Base-by-base conservation (phyloP, 179 eudicot genomes). In the Pouteria campechiana region DNA sequence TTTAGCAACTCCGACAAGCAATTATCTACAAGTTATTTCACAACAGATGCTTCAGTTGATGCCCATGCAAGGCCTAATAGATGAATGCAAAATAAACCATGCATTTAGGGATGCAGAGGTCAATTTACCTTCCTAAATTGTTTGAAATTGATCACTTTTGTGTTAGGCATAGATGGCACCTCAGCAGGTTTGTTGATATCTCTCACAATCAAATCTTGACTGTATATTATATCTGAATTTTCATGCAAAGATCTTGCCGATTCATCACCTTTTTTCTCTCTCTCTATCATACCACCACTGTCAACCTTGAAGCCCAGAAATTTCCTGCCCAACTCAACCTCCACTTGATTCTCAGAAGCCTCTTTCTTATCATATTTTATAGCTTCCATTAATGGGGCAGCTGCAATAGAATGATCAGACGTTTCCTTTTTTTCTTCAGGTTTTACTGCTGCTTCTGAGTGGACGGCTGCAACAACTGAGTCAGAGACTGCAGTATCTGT, bases 41-140 rank as follows among this genome's bases (percentile, higher is more conserved):
- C n/a, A n/a, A n/a, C n/a, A n/a, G n/a, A n/a, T n/a, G n/a, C n/a
- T n/a, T n/a, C n/a, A n/a, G n/a, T n/a, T n/a, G n/a, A n/a, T n/a
- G n/a, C n/a, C n/a, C n/a, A n/a, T n/a, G n/a, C n/a, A n/a, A n/a
- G n/a, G n/a, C n/a, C n/a, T n/a, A n/a, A n/a, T n/a, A n/a, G n/a
- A n/a, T n/a, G n/a, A n/a, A n/a, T n/a, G n/a, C n/a, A n/a, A n/a
- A n/a, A n/a, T n/a, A n/a, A n/a, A n/a, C n/a, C n/a, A n/a, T n/a
- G n/a, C n/a, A n/a, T n/a, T n/a, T n/a, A n/a, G n/a, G n/a, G n/a
- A n/a, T n/a, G n/a, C 7, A 6, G 44, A 14, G 29, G 32, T 33
- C 7, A 16, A 45, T 27, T 56, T 52, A 87, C 98, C 96, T 87
- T 92, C 56, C 74, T 79, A 57, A 92, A 92, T 28, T 85, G 74